Base-by-base conservation (phyloP, 257 asterid species). In the Capsicum pubescens region DNA sequence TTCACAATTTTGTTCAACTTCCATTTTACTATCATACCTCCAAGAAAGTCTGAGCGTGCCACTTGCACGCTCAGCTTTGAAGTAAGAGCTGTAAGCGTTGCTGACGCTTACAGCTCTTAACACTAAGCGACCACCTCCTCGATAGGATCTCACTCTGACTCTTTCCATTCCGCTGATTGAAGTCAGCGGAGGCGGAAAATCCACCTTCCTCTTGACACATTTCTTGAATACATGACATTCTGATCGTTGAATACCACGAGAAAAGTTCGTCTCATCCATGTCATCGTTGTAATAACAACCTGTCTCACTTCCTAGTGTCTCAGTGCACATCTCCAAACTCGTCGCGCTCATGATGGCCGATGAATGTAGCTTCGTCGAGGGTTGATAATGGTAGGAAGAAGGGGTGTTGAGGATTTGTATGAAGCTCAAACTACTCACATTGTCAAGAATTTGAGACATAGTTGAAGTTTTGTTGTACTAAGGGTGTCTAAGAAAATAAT, bases 261-360 rank as follows among this genome's bases (percentile, higher is more conserved):
- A 9, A 46, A 59, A 69, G 82, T 74, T 87, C 79, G 63, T 87
- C 44, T 88, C 92, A 13, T 88, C 92, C 6, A 72, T 68, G 74
- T 16, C 81, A 36, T 89, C 85, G 21, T 82, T 89, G 39, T 87
- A 85, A 90, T 80, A 64, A 86, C 88, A 88, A 2, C 99, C 99
- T 0, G 95, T 91, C 82, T 95, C 98, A 57, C 90, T 83, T 3
- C 98, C 95, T 67, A 95, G 80, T 86, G 92, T 89, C 85, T 95
- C 98, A 0, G 99, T 95, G 89, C 98, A 94, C 97, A 94, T 90
- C 83, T 94, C 95, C 54, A 95, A 87, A 87, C 95, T 93, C 39
- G 57, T 89, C 3, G 89, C 16, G 90, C 90, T 95, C 15, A 94
- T 86, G 0, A 86, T 50, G 52, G 85, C 44, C 44, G 86, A 7